These are phyloP conservation scores for Mortierella sp. DNA, from an alignment of 371 early-diverging fungal genomes.

Conservation along the genomic window DNA sequence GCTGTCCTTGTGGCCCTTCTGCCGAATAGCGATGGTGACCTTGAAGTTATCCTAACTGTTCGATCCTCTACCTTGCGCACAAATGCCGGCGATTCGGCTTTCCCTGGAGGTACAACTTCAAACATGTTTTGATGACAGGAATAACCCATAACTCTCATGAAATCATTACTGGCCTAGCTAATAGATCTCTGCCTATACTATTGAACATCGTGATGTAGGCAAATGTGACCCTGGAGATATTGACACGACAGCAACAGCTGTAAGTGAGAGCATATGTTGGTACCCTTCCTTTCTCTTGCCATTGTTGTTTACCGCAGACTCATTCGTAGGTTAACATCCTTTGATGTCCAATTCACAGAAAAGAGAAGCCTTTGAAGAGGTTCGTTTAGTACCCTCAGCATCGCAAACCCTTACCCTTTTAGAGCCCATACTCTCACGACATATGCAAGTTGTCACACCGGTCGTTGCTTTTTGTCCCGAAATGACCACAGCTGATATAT, in stretches of 20 bases:
- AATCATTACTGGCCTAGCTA: neutral
- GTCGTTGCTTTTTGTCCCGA: constrained; percentile 34
- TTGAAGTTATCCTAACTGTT: constrained; percentile 49
- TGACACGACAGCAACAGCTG: constrained; percentile 43
- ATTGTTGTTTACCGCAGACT: neutral
- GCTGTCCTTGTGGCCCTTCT: constrained; percentile 39
- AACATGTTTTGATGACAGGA: neutral
- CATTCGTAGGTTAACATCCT: neutral
- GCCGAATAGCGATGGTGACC: constrained; percentile 32
- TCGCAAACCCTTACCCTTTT: constrained; percentile 17
- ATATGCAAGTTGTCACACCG: constrained; percentile 46
- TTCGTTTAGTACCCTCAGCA: constrained; percentile 12
- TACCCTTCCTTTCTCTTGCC: neutral
- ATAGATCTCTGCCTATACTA: neutral
- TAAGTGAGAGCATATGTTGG: constrained; percentile 12
- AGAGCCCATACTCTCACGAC: constrained; percentile 30
- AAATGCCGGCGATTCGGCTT: constrained; percentile 44
- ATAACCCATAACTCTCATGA: neutral
- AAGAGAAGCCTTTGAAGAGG: constrained; percentile 50
- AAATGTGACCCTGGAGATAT: constrained; percentile 40
- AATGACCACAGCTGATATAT: constrained; percentile 29
- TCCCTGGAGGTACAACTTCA: constrained; percentile 36
- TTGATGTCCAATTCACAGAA: constrained; percentile 22
- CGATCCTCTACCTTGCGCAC: constrained; percentile 37
- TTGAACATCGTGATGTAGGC: constrained; percentile 15